These are phyloP conservation scores for Eragrostis curvula DNA, from an alignment of 176 grass and related monocot genomes.

Conservation along the genomic window DNA sequence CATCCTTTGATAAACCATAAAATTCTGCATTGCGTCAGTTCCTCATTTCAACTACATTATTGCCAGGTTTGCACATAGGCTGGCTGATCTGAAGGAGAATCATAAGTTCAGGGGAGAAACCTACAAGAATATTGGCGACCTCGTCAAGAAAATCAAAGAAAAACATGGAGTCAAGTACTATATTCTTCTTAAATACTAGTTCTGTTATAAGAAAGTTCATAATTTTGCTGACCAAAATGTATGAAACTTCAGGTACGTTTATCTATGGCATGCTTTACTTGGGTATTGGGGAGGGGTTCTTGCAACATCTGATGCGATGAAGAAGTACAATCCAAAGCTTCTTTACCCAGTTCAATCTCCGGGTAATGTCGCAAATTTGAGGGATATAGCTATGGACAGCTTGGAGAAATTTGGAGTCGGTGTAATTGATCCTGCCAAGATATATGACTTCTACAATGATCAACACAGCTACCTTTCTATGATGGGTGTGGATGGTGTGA, in stretches of 20 bases:
- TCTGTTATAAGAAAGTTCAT: neutral
- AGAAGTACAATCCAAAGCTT: constrained; percentile 59
- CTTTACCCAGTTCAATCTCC: constrained; percentile 54
- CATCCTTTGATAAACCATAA: constrained; percentile 23
- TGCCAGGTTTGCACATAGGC: constrained; percentile 56
- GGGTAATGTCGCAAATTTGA: constrained; percentile 50
- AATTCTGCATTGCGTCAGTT: neutral
- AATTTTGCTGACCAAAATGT: neutral
- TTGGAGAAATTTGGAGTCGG: constrained; percentile 63
- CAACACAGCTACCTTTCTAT: constrained; percentile 62
- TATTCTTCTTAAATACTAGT: constrained; percentile 8
- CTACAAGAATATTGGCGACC: constrained; percentile 43
- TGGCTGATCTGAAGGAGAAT: constrained; percentile 54
- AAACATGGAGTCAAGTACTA: constrained; percentile 53
- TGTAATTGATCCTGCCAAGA: constrained; percentile 55
- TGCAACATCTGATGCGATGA: constrained; percentile 42
- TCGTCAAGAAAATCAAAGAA: constrained; percentile 56
- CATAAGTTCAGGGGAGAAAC: constrained; percentile 51
- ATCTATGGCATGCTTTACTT: constrained; percentile 61
- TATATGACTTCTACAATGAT: constrained; percentile 71
- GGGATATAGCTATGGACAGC: constrained; percentile 68
- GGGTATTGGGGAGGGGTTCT: constrained; percentile 63
- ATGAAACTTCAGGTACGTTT: constrained; percentile 42
- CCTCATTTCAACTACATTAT: constrained; percentile 24
- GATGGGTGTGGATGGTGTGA: constrained; percentile 63